These are phyloP conservation scores for Serendipita sp. DNA, from an alignment of 768 basidiomycete species.

Conservation along the genomic window DNA sequence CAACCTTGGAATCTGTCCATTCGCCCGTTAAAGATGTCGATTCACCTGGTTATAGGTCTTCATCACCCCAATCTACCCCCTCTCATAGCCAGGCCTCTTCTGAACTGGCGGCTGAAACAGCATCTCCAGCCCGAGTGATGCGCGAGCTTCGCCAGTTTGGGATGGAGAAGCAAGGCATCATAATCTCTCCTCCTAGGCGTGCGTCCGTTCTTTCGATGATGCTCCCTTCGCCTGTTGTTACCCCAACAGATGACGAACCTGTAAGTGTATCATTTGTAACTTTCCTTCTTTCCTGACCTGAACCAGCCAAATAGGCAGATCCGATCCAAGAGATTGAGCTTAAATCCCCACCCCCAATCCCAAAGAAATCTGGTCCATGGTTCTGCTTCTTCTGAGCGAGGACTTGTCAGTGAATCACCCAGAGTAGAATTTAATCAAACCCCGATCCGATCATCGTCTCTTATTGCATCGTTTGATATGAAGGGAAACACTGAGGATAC, in stretches of 20 bases:
- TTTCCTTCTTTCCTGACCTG: background rate
- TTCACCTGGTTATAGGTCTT: background rate
- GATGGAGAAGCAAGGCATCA: background rate
- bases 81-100: background rate
- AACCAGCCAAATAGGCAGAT: background rate
- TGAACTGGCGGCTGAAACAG: background rate
- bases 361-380: background rate
- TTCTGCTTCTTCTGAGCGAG: background rate
- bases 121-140: conserved; percentile 2
- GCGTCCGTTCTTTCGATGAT: conserved; percentile 4
- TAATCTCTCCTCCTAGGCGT: background rate
- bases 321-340: background rate
- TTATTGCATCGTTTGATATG: background rate
- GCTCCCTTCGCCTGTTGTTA: background rate
- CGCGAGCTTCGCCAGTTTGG: background rate
- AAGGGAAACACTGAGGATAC: background rate
- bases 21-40: background rate
- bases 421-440: background rate
- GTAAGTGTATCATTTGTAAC: background rate
- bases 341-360: background rate
- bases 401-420: background rate
- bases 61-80: background rate
- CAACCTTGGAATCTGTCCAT: background rate
- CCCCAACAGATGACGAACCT: background rate
- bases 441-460: background rate